Conservation (phyloP, 106 monocot species). For the Dioscorea dumetorum region DNA sequence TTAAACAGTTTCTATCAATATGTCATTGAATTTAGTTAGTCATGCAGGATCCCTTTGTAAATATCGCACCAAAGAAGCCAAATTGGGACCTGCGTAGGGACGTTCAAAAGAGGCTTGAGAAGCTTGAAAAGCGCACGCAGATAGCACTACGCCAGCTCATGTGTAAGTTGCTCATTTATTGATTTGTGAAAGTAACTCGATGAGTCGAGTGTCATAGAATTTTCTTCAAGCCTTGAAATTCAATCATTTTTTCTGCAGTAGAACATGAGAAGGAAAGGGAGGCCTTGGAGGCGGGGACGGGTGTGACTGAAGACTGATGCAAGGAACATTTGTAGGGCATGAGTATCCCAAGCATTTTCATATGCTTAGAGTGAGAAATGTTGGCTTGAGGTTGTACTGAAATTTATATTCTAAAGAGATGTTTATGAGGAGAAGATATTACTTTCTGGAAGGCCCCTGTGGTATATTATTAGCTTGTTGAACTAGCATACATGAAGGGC, state of each 20-base stretch:
- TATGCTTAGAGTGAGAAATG: no score
- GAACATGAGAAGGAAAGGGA: constrained; percentile 65
- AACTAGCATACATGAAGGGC: no score
- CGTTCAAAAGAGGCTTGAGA: constrained; percentile 93
- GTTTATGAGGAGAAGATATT: no score
- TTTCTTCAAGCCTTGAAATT: neutral
- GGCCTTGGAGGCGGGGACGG: constrained; percentile 28
- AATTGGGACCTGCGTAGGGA: constrained; percentile 95
- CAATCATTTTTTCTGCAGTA: constrained; percentile 19
- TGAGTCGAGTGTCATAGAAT: neutral
- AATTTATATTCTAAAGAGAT: no score
- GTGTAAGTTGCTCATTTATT: constrained; percentile 22
- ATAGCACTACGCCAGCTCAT: constrained; percentile 75
- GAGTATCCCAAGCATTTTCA: no score
- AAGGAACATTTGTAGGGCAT: neutral
- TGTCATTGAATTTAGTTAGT: neutral
- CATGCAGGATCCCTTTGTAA: constrained; percentile 85
- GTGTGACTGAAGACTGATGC: neutral
- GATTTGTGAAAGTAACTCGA: neutral
- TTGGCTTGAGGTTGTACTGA: no score
- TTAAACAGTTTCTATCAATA: no score
- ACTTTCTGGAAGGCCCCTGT: no score
- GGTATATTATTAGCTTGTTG: no score
- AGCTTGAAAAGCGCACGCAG: constrained; percentile 91
- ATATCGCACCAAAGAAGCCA: constrained; percentile 99